Evolutionary conservation across 768 basidiomycete genomes (phyloP).

Genomic region (Tulasnella sp.): DNA sequence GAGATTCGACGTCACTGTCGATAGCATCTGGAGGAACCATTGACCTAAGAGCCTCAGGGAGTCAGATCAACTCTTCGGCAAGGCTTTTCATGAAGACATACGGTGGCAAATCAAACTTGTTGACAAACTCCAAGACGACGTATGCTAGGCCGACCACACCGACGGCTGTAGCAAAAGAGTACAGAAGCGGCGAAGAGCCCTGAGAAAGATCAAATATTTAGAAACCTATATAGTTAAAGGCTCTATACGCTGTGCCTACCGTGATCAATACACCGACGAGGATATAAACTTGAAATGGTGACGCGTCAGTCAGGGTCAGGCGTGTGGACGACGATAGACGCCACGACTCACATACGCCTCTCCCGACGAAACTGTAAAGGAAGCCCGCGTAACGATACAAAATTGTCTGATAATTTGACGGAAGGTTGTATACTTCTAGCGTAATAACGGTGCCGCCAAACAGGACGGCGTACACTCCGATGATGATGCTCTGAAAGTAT

Average conservation of each 20-base stretch:
- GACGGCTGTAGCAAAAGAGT: conserved; percentile 38
- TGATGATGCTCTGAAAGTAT: conserved; percentile 36
- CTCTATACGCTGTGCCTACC: background rate
- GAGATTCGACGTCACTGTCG: conserved; percentile 19
- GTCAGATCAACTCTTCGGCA: background rate
- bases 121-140: conserved; percentile 38
- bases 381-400: conserved; percentile 40
- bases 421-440: conserved; percentile 38
- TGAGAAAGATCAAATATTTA: background rate
- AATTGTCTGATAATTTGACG: conserved; percentile 38
- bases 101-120: conserved; percentile 39
- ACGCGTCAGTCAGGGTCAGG: background rate
- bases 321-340: background rate
- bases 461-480: conserved; percentile 39
- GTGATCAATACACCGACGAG: conserved; percentile 24
- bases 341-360: conserved; percentile 39
- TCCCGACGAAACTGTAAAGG: conserved; percentile 39
- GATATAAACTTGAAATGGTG: conserved; percentile 22
- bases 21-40: conserved; percentile 20
- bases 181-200: conserved; percentile 38
- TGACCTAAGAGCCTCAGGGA: background rate
- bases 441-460: conserved; percentile 37
- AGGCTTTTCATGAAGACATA: conserved; percentile 27
- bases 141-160: conserved; percentile 38
- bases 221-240: background rate